Percentiles rank a stretch among this genome's conserved stretches.
Evolutionary conservation across 2,329 filamentous ascomycete species (phyloP).

Genomic region (Verticillium alfalfae): DNA sequence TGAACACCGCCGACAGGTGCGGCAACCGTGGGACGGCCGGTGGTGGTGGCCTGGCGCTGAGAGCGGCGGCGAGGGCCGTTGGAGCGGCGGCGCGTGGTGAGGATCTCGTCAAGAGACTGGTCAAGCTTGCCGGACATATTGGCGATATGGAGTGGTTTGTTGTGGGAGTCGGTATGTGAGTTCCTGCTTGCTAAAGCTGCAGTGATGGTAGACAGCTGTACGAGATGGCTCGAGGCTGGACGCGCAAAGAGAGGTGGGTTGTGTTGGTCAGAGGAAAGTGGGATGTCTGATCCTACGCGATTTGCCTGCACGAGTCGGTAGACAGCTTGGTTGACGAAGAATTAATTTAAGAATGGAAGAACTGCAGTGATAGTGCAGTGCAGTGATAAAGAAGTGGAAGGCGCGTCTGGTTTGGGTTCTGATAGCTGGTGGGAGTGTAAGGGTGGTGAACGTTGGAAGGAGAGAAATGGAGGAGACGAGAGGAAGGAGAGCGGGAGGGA

Average conservation of each 20-base stretch:
- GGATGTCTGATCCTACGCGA: neutral
- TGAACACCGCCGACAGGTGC: conserved; percentile 81
- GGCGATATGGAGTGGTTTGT: neutral
- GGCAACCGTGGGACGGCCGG: conserved; percentile 49
- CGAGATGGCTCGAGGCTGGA: conserved; percentile 3
- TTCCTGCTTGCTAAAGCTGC: conserved; percentile 1
- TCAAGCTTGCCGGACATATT: conserved; percentile 94
- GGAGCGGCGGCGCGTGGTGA: conserved; percentile 66
- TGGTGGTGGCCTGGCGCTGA: conserved; percentile 37
- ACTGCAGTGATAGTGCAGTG: neutral
- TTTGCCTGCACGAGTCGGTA: conserved; percentile 3
- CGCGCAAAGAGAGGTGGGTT: conserved; percentile 1
- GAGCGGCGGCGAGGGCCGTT: conserved; percentile 44
- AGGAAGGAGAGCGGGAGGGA: neutral
- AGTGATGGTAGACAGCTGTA: conserved; percentile 2
- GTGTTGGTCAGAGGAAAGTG: conserved; percentile 3
- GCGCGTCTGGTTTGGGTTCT: neutral
- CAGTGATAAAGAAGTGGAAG: neutral
- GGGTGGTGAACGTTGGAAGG: neutral
- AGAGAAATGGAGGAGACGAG: neutral
- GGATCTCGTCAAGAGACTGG: conserved; percentile 95
- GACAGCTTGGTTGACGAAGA: conserved; percentile 4
- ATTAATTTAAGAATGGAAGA: neutral
- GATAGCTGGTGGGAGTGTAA: neutral
- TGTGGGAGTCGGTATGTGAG: neutral